phyloP scores from a whole-genome alignment of 192 early-diverging fungal genomes.

The Coemansia sp. region DNA sequence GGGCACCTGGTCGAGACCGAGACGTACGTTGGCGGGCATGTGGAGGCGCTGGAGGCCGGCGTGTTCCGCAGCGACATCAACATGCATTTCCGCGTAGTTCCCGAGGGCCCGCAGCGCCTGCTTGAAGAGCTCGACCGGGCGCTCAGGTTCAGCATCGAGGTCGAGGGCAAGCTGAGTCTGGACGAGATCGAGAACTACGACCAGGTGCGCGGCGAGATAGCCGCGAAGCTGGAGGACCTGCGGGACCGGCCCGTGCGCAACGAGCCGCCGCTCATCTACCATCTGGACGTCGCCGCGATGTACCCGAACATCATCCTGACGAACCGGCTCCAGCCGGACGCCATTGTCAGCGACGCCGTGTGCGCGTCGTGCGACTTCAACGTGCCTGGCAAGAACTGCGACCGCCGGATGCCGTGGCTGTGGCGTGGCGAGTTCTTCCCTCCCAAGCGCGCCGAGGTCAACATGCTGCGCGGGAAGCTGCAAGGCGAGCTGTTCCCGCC shows the following conservation, averaged over 20 bases:
- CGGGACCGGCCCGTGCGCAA: slow-evolving; percentile 75
- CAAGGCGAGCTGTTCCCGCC: slow-evolving; percentile 78
- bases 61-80: slow-evolving; percentile 94
- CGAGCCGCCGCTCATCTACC: slow-evolving; percentile 89
- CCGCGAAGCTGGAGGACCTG: slow-evolving; percentile 65
- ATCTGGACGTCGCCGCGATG: slow-evolving; percentile 99
- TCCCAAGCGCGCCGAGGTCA: slow-evolving; percentile 83
- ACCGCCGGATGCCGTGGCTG: slow-evolving; percentile 92
- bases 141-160: slow-evolving; percentile 83
- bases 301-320: slow-evolving; percentile 99
- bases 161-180: slow-evolving; percentile 73
- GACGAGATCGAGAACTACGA: slow-evolving; percentile 88
- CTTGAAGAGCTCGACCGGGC: slow-evolving; percentile 91
- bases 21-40: slow-evolving; percentile 98
- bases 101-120: slow-evolving; percentile 76
- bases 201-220: slow-evolving; percentile 73
- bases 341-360: slow-evolving; percentile 83
- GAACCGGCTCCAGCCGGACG: slow-evolving; percentile 96
- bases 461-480: slow-evolving; percentile 88
- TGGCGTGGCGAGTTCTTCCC: slow-evolving; percentile 98
- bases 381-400: slow-evolving; percentile 80
- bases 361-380: slow-evolving; percentile 96
- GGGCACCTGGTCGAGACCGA: slow-evolving; percentile 90
- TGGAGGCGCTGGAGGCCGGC: slow-evolving; percentile 98
- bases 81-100: slow-evolving; percentile 77